Evolutionary conservation across 176 grass and related monocot species (phyloP).

Genomic region (Hsuehochloa calcarea): DNA sequence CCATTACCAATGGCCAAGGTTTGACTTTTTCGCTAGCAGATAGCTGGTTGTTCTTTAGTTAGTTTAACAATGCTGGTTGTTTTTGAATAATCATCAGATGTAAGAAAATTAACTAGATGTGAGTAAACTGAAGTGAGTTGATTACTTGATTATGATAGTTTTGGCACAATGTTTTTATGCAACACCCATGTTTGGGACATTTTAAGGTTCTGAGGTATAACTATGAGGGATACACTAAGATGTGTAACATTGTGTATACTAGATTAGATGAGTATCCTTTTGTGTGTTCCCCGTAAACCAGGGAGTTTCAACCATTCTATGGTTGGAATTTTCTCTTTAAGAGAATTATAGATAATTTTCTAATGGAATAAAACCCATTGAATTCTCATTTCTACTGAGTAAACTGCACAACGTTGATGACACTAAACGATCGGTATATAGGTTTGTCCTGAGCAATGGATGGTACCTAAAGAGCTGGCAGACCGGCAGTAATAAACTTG

Average conservation of each 20-base stretch:
- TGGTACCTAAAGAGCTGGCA: neutral
- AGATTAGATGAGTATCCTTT: too few relatives aligned
- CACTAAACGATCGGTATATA: too few relatives aligned
- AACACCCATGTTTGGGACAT: neutral
- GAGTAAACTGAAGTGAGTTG: neutral
- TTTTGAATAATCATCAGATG: too few relatives aligned
- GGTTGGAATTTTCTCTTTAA: neutral
- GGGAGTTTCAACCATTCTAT: neutral
- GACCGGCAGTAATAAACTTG: neutral
- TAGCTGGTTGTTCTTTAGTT: neutral
- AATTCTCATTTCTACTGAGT: neutral
- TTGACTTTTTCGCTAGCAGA: neutral
- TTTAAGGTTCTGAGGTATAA: neutral
- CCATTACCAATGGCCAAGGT: conserved; percentile 4
- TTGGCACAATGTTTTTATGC: neutral
- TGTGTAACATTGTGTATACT: too few relatives aligned
- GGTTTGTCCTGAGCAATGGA: neutral
- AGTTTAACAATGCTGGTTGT: neutral
- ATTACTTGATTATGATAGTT: neutral
- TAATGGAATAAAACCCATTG: neutral
- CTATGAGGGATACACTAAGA: neutral
- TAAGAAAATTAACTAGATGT: too few relatives aligned
- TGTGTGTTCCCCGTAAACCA: neutral
- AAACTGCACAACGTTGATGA: neutral
- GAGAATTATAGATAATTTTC: neutral